Evolutionary conservation across 805 yeast species (phyloP).

Genomic region (Torulaspora indica): DNA sequence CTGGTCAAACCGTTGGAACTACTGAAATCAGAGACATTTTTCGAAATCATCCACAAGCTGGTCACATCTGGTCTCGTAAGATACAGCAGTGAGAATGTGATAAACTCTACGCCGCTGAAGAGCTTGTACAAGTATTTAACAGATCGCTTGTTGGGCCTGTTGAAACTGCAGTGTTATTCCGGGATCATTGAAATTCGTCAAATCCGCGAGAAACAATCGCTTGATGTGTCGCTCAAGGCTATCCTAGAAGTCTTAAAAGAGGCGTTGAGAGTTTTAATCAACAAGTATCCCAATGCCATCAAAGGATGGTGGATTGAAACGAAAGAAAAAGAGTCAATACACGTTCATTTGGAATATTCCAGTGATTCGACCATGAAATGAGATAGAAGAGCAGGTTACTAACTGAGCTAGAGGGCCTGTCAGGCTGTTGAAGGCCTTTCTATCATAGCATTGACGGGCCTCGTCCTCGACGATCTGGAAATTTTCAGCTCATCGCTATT

Average conservation of each 20-base stretch:
- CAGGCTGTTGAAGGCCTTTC: background rate
- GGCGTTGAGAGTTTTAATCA: slow-evolving; percentile 6
- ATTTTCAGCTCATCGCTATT: slow-evolving; percentile 8
- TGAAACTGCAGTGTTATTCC: slow-evolving; percentile 16
- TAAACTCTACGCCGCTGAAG: slow-evolving; percentile 10
- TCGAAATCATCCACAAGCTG: slow-evolving; percentile 5
- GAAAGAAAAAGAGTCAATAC: slow-evolving; percentile 10
- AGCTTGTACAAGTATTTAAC: slow-evolving; percentile 12
- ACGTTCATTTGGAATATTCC: slow-evolving; percentile 17
- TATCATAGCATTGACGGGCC: background rate
- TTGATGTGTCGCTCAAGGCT: slow-evolving; percentile 8
- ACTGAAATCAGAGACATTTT: slow-evolving; percentile 9
- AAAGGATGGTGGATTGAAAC: slow-evolving; percentile 26
- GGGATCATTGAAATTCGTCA: slow-evolving; percentile 13
- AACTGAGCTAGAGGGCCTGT: background rate
- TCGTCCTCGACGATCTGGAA: slow-evolving; percentile 5
- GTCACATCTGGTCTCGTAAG: slow-evolving; percentile 7
- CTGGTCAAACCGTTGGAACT: slow-evolving; percentile 10
- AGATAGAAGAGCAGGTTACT: no score
- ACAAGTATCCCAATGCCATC: slow-evolving; percentile 6
- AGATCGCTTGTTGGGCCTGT: slow-evolving; percentile 11
- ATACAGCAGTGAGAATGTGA: slow-evolving; percentile 13
- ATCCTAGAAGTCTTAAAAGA: slow-evolving; percentile 18
- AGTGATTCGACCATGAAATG: background rate
- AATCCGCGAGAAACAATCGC: slow-evolving; percentile 9